Percentiles rank a stretch among this genome's conserved stretches.
These are phyloP conservation scores for Kluyveromyces wickerhamii DNA, from an alignment of 805 yeast species.

Conservation along the genomic window DNA sequence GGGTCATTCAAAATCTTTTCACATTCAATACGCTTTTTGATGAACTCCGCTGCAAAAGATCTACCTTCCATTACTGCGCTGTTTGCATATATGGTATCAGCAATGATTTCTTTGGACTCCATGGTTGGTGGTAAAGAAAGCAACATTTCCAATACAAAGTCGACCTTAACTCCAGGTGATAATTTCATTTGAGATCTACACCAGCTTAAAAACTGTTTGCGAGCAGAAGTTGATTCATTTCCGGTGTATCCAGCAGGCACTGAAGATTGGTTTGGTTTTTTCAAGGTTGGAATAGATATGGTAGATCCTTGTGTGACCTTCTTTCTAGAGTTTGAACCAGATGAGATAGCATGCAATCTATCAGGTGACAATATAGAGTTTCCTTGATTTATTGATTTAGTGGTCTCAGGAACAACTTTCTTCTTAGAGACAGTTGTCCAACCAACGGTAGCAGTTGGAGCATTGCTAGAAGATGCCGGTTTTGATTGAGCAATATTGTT, in stretches of 20 bases:
- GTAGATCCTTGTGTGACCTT: slow-evolving; percentile 21
- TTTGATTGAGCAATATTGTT: slow-evolving; percentile 50
- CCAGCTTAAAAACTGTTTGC: slow-evolving; percentile 65
- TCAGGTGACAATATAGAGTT: slow-evolving; percentile 28
- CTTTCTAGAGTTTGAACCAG: slow-evolving; percentile 8
- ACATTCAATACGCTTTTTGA: slow-evolving; percentile 65
- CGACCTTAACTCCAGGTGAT: slow-evolving; percentile 66
- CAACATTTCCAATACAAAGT: slow-evolving; percentile 73
- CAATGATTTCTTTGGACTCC: slow-evolving; percentile 77
- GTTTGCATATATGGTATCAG: slow-evolving; percentile 85
- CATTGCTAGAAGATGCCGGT: slow-evolving; percentile 42
- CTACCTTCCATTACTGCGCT: slow-evolving; percentile 91
- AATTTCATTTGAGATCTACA: slow-evolving; percentile 59
- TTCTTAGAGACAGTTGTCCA: slow-evolving; percentile 29
- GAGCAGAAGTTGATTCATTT: slow-evolving; percentile 33
- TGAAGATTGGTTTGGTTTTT: slow-evolving; percentile 10
- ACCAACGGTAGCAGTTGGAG: slow-evolving; percentile 16
- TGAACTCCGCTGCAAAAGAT: slow-evolving; percentile 84
- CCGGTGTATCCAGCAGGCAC: slow-evolving; percentile 24
- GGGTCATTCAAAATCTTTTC: slow-evolving; percentile 47
- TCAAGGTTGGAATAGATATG: slow-evolving; percentile 23
- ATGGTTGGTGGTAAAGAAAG: slow-evolving; percentile 67
- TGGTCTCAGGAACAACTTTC: slow-evolving; percentile 13
- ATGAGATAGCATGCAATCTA: slow-evolving; percentile 28
- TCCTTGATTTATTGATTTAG: slow-evolving; percentile 15